Evolutionary conservation across 192 early-diverging fungal species (phyloP).

Genomic region (Allomyces arbusculus): DNA sequence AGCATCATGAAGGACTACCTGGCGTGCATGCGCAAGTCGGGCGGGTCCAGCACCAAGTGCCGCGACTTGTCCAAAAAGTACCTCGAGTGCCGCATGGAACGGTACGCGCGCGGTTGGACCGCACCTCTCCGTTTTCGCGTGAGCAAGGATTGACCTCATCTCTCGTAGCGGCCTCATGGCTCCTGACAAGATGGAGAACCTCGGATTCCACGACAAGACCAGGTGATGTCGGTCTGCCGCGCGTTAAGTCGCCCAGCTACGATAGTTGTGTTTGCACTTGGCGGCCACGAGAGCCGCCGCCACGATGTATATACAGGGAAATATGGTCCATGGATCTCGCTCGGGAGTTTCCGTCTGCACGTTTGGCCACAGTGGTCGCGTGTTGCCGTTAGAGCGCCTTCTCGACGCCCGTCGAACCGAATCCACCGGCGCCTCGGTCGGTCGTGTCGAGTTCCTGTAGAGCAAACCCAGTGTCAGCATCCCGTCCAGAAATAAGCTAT

Average conservation of each 20-base stretch:
- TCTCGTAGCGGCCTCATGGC: background rate
- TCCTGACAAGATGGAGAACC: background rate
- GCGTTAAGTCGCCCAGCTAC: background rate
- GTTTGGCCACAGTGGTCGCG: no score
- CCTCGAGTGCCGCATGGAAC: background rate
- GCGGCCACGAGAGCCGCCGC: no score
- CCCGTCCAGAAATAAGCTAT: background rate
- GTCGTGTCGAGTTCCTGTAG: constrained; percentile 24
- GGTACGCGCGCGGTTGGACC: background rate
- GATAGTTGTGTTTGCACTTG: no score
- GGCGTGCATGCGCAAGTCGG: background rate
- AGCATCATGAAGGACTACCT: background rate
- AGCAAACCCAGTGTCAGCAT: background rate
- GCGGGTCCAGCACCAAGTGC: background rate
- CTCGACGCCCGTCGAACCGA: constrained; percentile 41
- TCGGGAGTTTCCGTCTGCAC: no score
- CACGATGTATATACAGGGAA: no score
- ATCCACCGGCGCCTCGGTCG: constrained; percentile 39
- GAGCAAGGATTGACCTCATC: no score
- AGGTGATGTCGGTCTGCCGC: background rate
- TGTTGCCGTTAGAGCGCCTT: no score
- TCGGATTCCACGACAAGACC: background rate
- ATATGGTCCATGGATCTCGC: no score
- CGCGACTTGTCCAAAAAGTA: background rate
- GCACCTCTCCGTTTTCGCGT: no score